These are phyloP conservation scores for Lyophyllum atratum DNA, from an alignment of 768 basidiomycete species.

Conservation along the genomic window DNA sequence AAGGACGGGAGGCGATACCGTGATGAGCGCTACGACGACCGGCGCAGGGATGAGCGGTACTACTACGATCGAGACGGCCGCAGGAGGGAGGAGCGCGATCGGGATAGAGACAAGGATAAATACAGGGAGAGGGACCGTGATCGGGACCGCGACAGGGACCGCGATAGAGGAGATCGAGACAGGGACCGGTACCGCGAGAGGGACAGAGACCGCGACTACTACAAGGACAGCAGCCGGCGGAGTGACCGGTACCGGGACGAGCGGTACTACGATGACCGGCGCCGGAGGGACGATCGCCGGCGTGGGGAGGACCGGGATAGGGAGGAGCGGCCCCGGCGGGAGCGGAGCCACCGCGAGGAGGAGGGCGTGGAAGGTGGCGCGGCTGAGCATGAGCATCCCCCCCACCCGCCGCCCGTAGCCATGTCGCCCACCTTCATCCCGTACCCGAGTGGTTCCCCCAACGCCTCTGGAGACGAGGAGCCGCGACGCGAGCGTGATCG, in stretches of 20 bases:
- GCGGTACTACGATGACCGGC: conserved; percentile 3
- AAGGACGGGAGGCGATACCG: neutral
- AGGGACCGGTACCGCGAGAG: conserved; percentile 5
- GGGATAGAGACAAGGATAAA: neutral
- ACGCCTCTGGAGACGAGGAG: neutral
- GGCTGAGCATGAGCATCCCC: neutral
- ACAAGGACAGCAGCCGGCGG: neutral
- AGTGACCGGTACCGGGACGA: conserved; percentile 1
- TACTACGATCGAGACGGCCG: conserved; percentile 4
- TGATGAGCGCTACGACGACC: conserved; percentile 5
- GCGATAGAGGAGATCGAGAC: conserved; percentile 1
- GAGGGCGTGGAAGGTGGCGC: neutral
- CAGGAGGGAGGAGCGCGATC: conserved; percentile 4
- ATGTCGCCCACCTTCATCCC: neutral
- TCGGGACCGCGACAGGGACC: conserved; percentile 11
- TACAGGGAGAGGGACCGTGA: conserved; percentile 9
- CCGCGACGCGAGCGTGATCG: neutral
- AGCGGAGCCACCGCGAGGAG: neutral
- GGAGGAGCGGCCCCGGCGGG: neutral
- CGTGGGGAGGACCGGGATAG: neutral
- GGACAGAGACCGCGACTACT: conserved; percentile 8
- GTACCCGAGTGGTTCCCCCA: neutral
- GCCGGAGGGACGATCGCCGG: neutral
- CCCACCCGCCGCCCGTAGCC: neutral
- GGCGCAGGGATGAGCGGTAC: conserved; percentile 10